These are phyloP conservation scores for Camellia oleifera DNA, from an alignment of 179 eudicot species.

Conservation along the genomic window DNA sequence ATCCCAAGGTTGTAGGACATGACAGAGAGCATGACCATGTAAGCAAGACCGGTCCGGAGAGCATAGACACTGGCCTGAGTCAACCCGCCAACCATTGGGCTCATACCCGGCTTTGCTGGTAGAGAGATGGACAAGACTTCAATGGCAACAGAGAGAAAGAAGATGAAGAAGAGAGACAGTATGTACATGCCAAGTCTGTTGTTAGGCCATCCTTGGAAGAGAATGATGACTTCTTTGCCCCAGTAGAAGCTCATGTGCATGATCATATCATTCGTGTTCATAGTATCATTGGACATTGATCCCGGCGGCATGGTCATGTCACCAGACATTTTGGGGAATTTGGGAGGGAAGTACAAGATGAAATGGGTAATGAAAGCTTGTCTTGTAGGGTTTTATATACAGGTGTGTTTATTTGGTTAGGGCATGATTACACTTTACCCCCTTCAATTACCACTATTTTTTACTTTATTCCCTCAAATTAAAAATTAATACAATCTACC, in stretches of 20 bases:
- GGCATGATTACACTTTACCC: too few relatives aligned
- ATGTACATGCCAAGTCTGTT: slow-evolving; percentile 25
- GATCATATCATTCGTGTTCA: slow-evolving; percentile 12
- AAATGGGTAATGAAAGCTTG: background rate
- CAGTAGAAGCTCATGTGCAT: slow-evolving; percentile 35
- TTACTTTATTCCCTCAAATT: too few relatives aligned
- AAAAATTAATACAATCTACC: too few relatives aligned
- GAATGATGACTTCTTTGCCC: slow-evolving; percentile 26
- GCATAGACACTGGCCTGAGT: slow-evolving; percentile 32
- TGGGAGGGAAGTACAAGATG: background rate
- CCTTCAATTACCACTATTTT: too few relatives aligned
- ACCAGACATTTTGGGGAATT: background rate
- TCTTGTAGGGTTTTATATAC: background rate
- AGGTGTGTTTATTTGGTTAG: too few relatives aligned
- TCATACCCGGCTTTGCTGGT: slow-evolving; percentile 7
- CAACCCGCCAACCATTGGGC: slow-evolving; percentile 21
- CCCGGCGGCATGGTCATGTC: slow-evolving; percentile 14
- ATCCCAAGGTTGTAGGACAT: slow-evolving; percentile 74
- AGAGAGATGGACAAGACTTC: slow-evolving; percentile 22
- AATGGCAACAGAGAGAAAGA: slow-evolving; percentile 21
- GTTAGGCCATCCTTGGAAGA: slow-evolving; percentile 31
- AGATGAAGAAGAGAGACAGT: slow-evolving; percentile 24
- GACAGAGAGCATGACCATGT: slow-evolving; percentile 71
- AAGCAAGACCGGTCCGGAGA: slow-evolving; percentile 47
- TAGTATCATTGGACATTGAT: slow-evolving; percentile 2